Evolutionary conservation across 1,284 basidiomycete species (phyloP), one percentile per base, ranked within the genome.

Genomic region (Trametes pubescens): DNA sequence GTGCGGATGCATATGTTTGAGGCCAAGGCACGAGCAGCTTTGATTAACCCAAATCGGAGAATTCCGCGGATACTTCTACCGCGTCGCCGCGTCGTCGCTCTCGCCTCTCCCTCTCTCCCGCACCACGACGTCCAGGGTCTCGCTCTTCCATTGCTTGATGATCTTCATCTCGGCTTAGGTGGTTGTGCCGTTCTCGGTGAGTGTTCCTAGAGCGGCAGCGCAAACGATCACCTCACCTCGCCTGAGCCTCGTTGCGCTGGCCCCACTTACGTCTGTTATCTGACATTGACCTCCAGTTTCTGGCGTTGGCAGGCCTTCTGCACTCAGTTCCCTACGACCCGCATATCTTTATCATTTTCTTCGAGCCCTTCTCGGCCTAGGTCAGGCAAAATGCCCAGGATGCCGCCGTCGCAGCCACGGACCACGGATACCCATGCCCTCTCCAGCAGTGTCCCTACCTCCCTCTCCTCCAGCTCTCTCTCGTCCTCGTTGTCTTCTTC

Each of bases 401-500:
- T 65, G 60, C 62, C 65, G 61, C 61, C 65, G 32, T 66, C 62
- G 64, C 65, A 69, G 65, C 64, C 69, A 64, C 73, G 71, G 69
- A 71, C 71, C 69, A 69, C 73, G 71, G 74, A 74, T 67, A 69
- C 68, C 66, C 71, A 71, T 69, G 69, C 72, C 66, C 73, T 70
- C 70, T 71, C 73, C 72, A 71, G 69, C 73, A 74, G 74, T 71
- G 70, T 73, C 69, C 75, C 74, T 62, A 66, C 75, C 51, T 76
- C 80, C 68, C 73, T 72, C 66, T 81, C 81, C 65, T 73, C 73
- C 58, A 74, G 75, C 74, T 81, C 79, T 52, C 75, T 78, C 65
- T 77, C 78, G 38, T 79, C 82, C 74, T 81, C 80, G 67, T 77
- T 81, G 69, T 74, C 78, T 64, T 78, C 81, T 69, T 77, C 79